Evolutionary conservation across 805 yeast genomes (phyloP), one percentile per base, ranked within the genome.

Genomic region (Lipomyces orientalis): DNA sequence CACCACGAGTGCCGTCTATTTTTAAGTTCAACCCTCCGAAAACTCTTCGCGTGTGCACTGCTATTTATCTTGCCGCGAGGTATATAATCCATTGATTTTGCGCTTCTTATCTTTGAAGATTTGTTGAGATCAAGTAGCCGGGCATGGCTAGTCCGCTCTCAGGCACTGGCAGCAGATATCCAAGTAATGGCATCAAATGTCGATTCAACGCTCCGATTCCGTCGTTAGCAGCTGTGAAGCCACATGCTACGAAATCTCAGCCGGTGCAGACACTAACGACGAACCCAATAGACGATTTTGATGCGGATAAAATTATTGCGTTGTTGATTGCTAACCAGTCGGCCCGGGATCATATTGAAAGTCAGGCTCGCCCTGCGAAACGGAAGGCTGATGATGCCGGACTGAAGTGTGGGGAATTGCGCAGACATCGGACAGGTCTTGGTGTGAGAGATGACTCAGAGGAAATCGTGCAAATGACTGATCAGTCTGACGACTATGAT

Each of bases 121-220:
- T 37, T 43, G 49, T 43, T 43, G 49, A 43, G 49, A 43, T 43
- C 49, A 43, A 43, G 6, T 43, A 43, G 49, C 49, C 49, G 49
- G 49, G 49, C 16, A 43, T 43, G 49, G 49, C n/a, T 6, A 9
- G 49, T 4, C 49, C 22, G 1, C 19, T 43, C 49, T n/a, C 49
- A 43, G n/a, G n/a, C 16, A 16, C 25, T 6, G 49, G 22, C 5
- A 43, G 49, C 49, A 43, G 8, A 43, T 16, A 8, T 9, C 7
- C 49, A 43, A 43, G n/a, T 43, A 16, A 8, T 6, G 49, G 22
- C 8, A 43, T 22, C 49, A 43, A n/a, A 43, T 16, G 19, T 9
- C 22, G 49, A 16, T 43, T 43, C 22, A 43, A 43, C 10, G 49
- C 49, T 16, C 49, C 49, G 1, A 43, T 43, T 43, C 49, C 49